Base-by-base conservation (phyloP, 1,284 basidiomycete genomes). In the Mixia osmundae region DNA sequence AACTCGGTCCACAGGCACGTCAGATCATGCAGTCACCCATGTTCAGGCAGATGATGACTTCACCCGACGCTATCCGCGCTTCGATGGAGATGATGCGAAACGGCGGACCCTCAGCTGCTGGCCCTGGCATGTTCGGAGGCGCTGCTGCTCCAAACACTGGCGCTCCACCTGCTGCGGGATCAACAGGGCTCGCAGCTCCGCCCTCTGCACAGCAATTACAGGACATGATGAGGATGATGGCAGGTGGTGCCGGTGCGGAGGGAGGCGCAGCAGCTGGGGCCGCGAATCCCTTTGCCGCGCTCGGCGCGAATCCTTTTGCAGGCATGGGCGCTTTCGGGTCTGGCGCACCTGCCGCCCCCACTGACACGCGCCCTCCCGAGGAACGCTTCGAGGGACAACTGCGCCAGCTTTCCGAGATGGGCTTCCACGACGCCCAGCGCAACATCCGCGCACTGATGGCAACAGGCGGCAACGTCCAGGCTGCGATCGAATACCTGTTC, bases 331-430 rank as follows among this genome's bases (percentile, higher is more conserved):
- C 47, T 4, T 44, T 48, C 11, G 38, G 34, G 10, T 5, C 25
- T 19, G 3, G 11, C 9, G 36, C 46, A 7, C 42, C 48, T n/a
- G 38, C 38, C 19, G 51, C 63, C 5, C 54, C 63, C 0, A 67
- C 67, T 1, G 77, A 83, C 52, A 60, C 68, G 3, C 61, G 78
- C 48, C 65, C 76, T 9, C 71, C 79, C 3, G 82, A 87, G 54
- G 82, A 85, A 59, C 63, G 80, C 36, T 89, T 78, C 64, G 75
- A 83, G 50, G 70, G 74, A 37, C 42, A 36, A 19, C 22, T 34
- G 14, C 45, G 78, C 72, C 79, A 83, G 67, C 53, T 87, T 46
- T 73, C 78, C 58, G 77, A 76, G 41, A 80, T 80, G 76, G 76
- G 77, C 1, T 79, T 80, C 55, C 66, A 61, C 16, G 77, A 85